Evolutionary conservation across 306 rosid genomes (phyloP).

Genomic region (Trifolium pratense): DNA sequence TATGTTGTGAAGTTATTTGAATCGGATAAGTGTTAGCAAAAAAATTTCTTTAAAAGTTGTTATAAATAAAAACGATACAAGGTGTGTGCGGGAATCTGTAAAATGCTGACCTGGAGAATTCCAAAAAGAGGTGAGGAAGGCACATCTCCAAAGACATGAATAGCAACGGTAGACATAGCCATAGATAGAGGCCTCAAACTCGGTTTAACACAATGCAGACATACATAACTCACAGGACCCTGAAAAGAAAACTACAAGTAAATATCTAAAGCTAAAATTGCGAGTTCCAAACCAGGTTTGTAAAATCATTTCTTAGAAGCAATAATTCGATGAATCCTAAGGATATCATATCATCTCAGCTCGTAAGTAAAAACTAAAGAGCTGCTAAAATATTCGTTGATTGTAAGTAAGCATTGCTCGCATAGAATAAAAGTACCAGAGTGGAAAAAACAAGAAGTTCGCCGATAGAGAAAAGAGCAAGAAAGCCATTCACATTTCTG

Average conservation of each 20-base stretch:
- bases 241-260: conserved; percentile 44
- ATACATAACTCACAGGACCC: conserved; percentile 81
- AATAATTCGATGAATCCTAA: background rate
- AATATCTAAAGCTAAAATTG: conserved; percentile 5
- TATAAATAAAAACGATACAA: too few relatives aligned
- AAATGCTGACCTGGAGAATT: conserved; percentile 66
- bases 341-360: too few relatives aligned
- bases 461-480: conserved; percentile 71
- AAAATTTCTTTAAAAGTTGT: too few relatives aligned
- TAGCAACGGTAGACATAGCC: conserved; percentile 80
- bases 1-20: background rate
- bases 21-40: background rate
- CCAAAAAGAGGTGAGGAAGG: conserved; percentile 95
- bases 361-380: background rate
- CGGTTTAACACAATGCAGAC: conserved; percentile 75
- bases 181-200: conserved; percentile 85
- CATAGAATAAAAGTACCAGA: conserved; percentile 60
- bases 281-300: conserved; percentile 15
- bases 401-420: conserved; percentile 6
- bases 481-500: conserved; percentile 74
- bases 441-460: conserved; percentile 79
- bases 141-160: conserved; percentile 89
- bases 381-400: background rate
- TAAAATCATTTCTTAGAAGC: background rate
- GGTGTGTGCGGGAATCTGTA: background rate